Percentiles rank a stretch among this genome's conserved stretches.
Conservation (phyloP, 805 yeast genomes). For the Saturnispora zaruensis region DNA sequence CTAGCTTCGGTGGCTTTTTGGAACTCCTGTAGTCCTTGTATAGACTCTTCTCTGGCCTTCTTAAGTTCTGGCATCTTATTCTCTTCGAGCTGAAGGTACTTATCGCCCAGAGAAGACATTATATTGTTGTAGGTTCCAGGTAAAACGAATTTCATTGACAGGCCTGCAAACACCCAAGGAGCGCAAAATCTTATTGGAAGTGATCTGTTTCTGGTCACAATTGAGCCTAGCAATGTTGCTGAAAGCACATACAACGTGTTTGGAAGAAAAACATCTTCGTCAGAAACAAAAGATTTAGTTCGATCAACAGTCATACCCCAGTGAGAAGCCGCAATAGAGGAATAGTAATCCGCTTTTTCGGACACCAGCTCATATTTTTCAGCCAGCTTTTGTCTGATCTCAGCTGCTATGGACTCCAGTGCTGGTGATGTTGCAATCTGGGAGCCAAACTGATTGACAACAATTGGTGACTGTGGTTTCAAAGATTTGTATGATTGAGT, state of each 20-base stretch:
- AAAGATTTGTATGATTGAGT: not conserved
- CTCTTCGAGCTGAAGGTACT: slow-evolving; percentile 22
- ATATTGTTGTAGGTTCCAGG: slow-evolving; percentile 40
- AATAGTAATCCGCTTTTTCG: slow-evolving; percentile 41
- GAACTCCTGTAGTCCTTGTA: not conserved
- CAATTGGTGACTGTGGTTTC: slow-evolving; percentile 17
- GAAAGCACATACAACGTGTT: slow-evolving; percentile 46
- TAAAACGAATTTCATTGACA: slow-evolving; percentile 37
- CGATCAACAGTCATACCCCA: slow-evolving; percentile 24
- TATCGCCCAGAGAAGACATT: slow-evolving; percentile 17
- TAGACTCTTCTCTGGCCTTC: slow-evolving; percentile 17
- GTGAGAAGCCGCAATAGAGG: slow-evolving; percentile 41
- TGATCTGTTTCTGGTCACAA: slow-evolving; percentile 39
- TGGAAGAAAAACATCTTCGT: slow-evolving; percentile 55
- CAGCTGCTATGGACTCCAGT: slow-evolving; percentile 36
- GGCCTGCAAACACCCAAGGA: slow-evolving; percentile 43
- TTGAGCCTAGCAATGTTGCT: slow-evolving; percentile 47
- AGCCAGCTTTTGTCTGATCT: slow-evolving; percentile 32
- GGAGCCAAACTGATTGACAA: slow-evolving; percentile 40
- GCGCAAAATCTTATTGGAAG: slow-evolving; percentile 43
- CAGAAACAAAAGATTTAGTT: slow-evolving; percentile 33
- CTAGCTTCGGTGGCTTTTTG: not conserved
- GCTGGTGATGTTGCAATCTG: slow-evolving; percentile 41
- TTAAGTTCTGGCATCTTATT: slow-evolving; percentile 32
- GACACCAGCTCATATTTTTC: slow-evolving; percentile 30